Base-by-base conservation (phyloP, 306 rosid genomes). In the Chamaecrista fasciculata region DNA sequence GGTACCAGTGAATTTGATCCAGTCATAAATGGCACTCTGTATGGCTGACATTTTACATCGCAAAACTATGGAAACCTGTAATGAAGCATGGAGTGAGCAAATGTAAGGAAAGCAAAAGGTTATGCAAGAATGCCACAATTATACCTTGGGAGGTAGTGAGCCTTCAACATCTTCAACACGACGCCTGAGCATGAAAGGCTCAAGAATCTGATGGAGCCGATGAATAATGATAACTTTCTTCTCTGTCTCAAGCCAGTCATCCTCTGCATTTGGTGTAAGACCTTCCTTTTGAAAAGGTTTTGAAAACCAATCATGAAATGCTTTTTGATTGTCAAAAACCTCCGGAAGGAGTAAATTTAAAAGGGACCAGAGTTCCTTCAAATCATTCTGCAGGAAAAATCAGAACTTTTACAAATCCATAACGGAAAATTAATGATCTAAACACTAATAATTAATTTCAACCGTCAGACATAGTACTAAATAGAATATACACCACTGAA, bases 131-230 rank as follows among this genome's bases (percentile, higher is more conserved):
- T 18, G 62, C 58, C 49, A 72, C 29, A 84, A 57, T 36, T 78
- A 77, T 74, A 90, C 98, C 96, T 94, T 94, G 5, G 96, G 87
- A 8, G 97, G 98, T 69, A 93, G 87, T 37, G 98, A 91, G 72
- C 98, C 98, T 88, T 94, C 98, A 39, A 94, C 98, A 43, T 94
- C 98, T 79, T 94, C 97, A 69, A 94, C 98, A 31, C 98, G 98
- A 21, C 98, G 97, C 82, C 98, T 84, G 20, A 94, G 96, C 98
- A 94, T 94, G 80, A 94, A 94, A 70, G 98, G 98, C 83, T 94
- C 98, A 44, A 94, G 91, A 85, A 94, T 94, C 81, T 94, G 97
- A 83, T 94, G 98, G 74, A 94, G 97, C n/a, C 98, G 90, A 64
- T 94, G 97, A 72, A 94, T 94, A 36, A 88, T 86, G 82, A 94